Evolutionary conservation across 805 yeast species (phyloP), one percentile per base, ranked within the genome.

Genomic region (Komagataella pseudopastoris): DNA sequence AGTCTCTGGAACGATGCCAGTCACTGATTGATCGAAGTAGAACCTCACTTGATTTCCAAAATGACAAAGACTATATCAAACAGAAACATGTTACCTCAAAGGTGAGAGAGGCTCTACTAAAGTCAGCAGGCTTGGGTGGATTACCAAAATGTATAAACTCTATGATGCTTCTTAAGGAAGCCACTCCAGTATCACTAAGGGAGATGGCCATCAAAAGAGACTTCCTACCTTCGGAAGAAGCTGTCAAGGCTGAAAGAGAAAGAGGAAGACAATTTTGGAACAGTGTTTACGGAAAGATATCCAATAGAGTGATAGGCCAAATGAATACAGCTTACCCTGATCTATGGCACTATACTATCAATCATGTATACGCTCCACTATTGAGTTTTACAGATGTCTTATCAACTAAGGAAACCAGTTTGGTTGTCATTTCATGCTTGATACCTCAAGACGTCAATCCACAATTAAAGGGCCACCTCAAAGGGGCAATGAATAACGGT

Each of bases 381-480:
- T 71, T 90, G 54, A 83, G 95, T 18, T 84, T 67, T 63, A 76
- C 80, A 16, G 82, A 73, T 2, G 72, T 88, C 1, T 65, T 90
- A 24, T 60, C 72, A 3, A 80, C 85, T 1, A 72, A 71, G 55
- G 95, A 88, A 56, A 84, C 96, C 1, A 81, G 91, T 36, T 62
- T 88, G 53, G 82, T 88, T 36, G 79, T 90, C 2, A 77, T 90
- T 16, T 82, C 95, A 0, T 75, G 91, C 54, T 72, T 90, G 56
- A 81, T 90, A 8, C 96, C 97, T 1, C 96, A 88, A 62, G 95
- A 90, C 64, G 96, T 90, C 8, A 88, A 86, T 57, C 96, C 96
- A 0, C 96, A 90, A 59, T 71, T 90, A 56, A 86, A 88, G 65
- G 97, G 97, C 0, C 97, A 90, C 62, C 71, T 90, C 54, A 78